Evolutionary conservation across 2,329 filamentous ascomycete genomes (phyloP).

Genomic region (Periconia digitata): DNA sequence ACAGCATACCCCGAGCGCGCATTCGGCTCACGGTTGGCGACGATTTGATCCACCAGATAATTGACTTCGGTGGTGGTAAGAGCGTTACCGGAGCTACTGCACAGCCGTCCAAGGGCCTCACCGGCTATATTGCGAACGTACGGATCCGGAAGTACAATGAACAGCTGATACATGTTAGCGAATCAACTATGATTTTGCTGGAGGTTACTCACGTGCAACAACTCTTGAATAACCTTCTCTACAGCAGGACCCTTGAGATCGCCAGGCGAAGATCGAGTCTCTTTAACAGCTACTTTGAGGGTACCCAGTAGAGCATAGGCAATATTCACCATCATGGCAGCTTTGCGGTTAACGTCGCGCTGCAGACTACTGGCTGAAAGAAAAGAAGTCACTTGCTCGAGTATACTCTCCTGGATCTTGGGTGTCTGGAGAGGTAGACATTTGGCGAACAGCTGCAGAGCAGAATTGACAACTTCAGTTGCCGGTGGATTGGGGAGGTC

Average conservation of each 20-base stretch:
- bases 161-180: slow-evolving; percentile 50
- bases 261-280: slow-evolving; percentile 72
- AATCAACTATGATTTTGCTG: not conserved
- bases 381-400: slow-evolving; percentile 91
- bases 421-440: slow-evolving; percentile 84
- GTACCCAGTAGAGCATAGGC: slow-evolving; percentile 78
- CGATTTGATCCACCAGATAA: slow-evolving; percentile 88
- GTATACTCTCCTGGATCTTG: slow-evolving; percentile 91
- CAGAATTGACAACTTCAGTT: slow-evolving; percentile 92
- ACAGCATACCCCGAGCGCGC: slow-evolving; percentile 92
- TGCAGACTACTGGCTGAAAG: slow-evolving; percentile 78
- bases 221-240: slow-evolving; percentile 67
- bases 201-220: slow-evolving; percentile 71
- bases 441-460: slow-evolving; percentile 89
- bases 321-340: slow-evolving; percentile 89
- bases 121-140: slow-evolving; percentile 85
- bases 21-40: slow-evolving; percentile 88
- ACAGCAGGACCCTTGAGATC: slow-evolving; percentile 74
- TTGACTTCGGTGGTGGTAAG: slow-evolving; percentile 92
- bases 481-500: slow-evolving; percentile 74
- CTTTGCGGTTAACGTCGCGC: slow-evolving; percentile 82
- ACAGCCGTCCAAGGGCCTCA: slow-evolving; percentile 81
- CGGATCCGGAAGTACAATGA: slow-evolving; percentile 80
- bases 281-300: slow-evolving; percentile 80
- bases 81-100: slow-evolving; percentile 78